Base-by-base conservation (phyloP, 257 asterid species). In the Solanum ossicruentum region DNA sequence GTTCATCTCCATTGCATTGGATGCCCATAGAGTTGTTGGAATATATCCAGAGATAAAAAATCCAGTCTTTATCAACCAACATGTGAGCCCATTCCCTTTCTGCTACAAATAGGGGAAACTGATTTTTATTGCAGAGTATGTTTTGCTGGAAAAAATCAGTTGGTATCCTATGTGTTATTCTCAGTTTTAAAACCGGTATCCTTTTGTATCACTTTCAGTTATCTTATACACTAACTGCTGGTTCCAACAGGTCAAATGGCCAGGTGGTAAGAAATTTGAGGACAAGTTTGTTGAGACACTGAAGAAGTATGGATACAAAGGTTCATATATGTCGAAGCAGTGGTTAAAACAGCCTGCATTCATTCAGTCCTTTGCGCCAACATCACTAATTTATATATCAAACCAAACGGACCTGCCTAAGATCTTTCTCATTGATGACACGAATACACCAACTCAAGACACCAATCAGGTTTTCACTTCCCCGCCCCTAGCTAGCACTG, bases 11-110 rank as follows among this genome's bases (percentile, higher is more conserved):
- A 92, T 97, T 83, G 99, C 99, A 56, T 85, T 95, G 89, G 97
- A 91, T 86, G 95, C 99, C 66, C 93, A 93, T 20, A 87, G 98
- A 91, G 92, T 93, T 17, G 99, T 97, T 32, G 98, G 99, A 84
- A 94, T 97, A 87, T 97, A 97, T 92, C 99, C 99, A 21, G 98
- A 97, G 93, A 97, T 97, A 28, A 95, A 97, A 91, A 97, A 93
- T 86, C 98, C 99, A 65, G 92, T 92, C 57, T 92, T 94, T 61
- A 92, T 97, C 87, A 97, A 95, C 90, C 94, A 97, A 86, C 95
- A 51, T 9, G 99, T 95, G 87, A 91, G 98, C 88, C 81, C 77
- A 73, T 81, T 60, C 47, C 84, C 83, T 77, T 88, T 49, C 57
- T 88, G 78, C 45, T 54, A 52, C 83, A 57, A 66, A 52, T 78